A percentile compares a stretch with the other conserved stretches of the same genome.
Evolutionary conservation across 768 basidiomycete species (phyloP).

Genomic region (Astraeus odoratus): DNA sequence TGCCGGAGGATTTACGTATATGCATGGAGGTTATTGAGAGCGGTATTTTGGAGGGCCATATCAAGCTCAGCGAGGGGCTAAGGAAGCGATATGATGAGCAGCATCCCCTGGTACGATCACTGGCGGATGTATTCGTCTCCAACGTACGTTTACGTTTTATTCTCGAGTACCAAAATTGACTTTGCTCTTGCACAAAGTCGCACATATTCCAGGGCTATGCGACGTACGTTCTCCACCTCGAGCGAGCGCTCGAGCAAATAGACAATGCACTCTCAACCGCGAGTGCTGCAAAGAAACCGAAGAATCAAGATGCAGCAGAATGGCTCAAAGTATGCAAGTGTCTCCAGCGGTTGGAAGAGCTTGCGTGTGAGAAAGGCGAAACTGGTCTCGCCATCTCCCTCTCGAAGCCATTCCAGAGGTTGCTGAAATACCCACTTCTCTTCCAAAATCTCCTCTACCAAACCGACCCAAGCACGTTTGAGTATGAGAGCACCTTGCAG

Average conservation of each 20-base stretch:
- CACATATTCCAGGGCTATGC: constrained; percentile 93
- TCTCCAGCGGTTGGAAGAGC: constrained; percentile 71
- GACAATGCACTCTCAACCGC: constrained; percentile 67
- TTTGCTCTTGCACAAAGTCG: constrained; percentile 47
- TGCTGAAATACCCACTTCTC: constrained; percentile 94
- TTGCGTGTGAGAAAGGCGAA: constrained; percentile 81
- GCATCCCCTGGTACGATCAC: constrained; percentile 84
- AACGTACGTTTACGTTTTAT: constrained; percentile 53
- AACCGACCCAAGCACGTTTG: constrained; percentile 94
- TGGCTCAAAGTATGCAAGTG: constrained; percentile 73
- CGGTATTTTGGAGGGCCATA: constrained; percentile 86
- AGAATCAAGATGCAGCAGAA: constrained; percentile 73
- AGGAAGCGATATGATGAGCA: constrained; percentile 92
- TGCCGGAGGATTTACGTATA: constrained; percentile 82
- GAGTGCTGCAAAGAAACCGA: constrained; percentile 63
- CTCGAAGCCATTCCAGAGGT: constrained; percentile 94
- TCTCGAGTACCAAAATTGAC: constrained; percentile 11
- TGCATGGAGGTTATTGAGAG: constrained; percentile 84
- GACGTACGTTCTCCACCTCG: constrained; percentile 89
- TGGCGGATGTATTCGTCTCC: constrained; percentile 94
- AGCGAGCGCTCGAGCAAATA: constrained; percentile 82
- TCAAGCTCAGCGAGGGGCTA: constrained; percentile 75
- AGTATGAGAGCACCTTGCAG: constrained; percentile 92
- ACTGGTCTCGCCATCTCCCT: constrained; percentile 92
- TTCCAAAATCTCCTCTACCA: constrained; percentile 97